phyloP scores from a whole-genome alignment of 805 yeast species.

The Candida ovalis region DNA sequence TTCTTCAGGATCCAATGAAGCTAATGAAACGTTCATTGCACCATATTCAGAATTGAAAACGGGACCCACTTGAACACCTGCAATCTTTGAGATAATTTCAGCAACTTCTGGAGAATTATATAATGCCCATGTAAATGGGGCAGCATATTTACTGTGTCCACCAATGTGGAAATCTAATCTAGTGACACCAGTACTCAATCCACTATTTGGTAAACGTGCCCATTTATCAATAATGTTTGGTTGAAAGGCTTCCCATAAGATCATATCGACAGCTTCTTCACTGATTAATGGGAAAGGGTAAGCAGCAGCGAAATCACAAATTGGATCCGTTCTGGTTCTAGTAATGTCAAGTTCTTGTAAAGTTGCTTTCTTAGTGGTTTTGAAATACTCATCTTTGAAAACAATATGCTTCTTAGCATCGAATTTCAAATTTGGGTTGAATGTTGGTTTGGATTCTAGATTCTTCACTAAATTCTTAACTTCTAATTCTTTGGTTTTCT shows the following conservation, averaged over 20 bases:
- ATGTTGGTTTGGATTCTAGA: slow-evolving; percentile 23
- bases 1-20: slow-evolving; percentile 20
- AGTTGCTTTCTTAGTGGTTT: slow-evolving; percentile 35
- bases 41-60: slow-evolving; percentile 51
- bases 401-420: slow-evolving; percentile 36
- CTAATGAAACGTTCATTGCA: slow-evolving; percentile 45
- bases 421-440: slow-evolving; percentile 30
- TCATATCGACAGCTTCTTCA: slow-evolving; percentile 51
- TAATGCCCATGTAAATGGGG: slow-evolving; percentile 46
- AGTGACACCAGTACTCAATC: slow-evolving; percentile 25
- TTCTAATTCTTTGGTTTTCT: slow-evolving; percentile 22
- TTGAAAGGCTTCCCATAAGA: slow-evolving; percentile 47
- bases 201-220: slow-evolving; percentile 35
- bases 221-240: slow-evolving; percentile 39
- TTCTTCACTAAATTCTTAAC: slow-evolving; percentile 12
- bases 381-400: slow-evolving; percentile 33
- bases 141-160: slow-evolving; percentile 38
- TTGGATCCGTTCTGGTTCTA: slow-evolving; percentile 28
- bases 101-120: slow-evolving; percentile 49
- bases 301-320: slow-evolving; percentile 39
- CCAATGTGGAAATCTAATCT: slow-evolving; percentile 43
- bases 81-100: slow-evolving; percentile 44
- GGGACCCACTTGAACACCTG: slow-evolving; percentile 43
- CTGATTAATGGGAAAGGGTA: slow-evolving; percentile 58
- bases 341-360: slow-evolving; percentile 33